Conservation (phyloP, 306 rosid genomes). For the Alnus rubra region DNA sequence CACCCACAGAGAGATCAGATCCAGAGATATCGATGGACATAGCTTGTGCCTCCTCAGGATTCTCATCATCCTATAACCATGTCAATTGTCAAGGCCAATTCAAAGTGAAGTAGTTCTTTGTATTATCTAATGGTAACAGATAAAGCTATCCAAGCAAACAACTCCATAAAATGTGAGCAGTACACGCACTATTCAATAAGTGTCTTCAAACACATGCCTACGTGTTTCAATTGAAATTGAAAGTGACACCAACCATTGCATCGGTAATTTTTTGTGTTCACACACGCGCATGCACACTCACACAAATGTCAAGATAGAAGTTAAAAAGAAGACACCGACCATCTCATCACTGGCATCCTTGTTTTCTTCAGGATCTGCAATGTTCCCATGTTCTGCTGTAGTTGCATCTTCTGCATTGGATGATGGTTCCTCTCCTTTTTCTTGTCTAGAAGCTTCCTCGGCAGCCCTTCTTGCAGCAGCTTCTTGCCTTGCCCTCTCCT, state of each 20-base stretch:
- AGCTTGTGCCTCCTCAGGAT: constrained; percentile 32
- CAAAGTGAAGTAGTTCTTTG: neutral
- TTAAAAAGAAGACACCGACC: constrained; percentile 17
- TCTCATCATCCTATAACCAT: constrained; percentile 24
- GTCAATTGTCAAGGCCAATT: constrained; percentile 5
- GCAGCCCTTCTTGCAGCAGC: constrained; percentile 42
- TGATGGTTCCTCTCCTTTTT: constrained; percentile 35
- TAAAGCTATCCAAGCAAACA: constrained; percentile 7
- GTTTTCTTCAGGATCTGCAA: constrained; percentile 20
- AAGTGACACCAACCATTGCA: neutral
- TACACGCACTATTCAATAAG: neutral
- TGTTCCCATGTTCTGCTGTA: constrained; percentile 26
- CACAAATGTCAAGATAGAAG: neutral
- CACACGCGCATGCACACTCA: neutral
- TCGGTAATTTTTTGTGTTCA: neutral
- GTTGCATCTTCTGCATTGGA: constrained; percentile 37
- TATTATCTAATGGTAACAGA: neutral
- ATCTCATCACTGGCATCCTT: constrained; percentile 14
- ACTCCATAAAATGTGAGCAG: neutral
- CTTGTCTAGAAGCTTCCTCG: constrained; percentile 39
- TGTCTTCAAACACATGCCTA: neutral
- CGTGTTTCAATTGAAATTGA: neutral
- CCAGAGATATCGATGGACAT: constrained; percentile 36
- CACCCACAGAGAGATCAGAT: constrained; percentile 28
- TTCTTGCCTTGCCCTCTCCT: constrained; percentile 52